These are phyloP conservation scores for Candida khao-thaluensis DNA, from an alignment of 805 yeast species.

Conservation along the genomic window DNA sequence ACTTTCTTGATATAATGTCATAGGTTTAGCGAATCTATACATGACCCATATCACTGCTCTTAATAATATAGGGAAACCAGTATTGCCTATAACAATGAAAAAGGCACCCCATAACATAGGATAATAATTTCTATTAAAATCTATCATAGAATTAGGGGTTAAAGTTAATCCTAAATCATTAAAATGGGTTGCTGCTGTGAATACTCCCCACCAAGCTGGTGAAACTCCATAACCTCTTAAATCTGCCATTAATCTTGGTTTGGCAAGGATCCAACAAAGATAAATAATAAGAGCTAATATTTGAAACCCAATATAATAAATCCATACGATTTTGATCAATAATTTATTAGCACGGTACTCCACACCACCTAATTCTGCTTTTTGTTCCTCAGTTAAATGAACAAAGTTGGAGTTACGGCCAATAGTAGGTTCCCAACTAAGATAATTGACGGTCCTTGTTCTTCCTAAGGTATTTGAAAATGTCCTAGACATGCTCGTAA, in stretches of 20 bases:
- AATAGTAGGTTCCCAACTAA: conserved; percentile 88
- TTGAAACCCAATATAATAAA: conserved; percentile 78
- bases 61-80: conserved; percentile 86
- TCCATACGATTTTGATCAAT: conserved; percentile 59
- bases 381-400: conserved; percentile 75
- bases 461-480: conserved; percentile 29
- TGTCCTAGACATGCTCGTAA: conserved; percentile 13
- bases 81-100: conserved; percentile 87
- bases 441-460: conserved; percentile 50
- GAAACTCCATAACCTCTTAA: conserved; percentile 59
- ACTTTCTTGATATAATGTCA: conserved; percentile 69
- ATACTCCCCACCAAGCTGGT: conserved; percentile 93
- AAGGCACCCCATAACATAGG: conserved; percentile 61
- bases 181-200: conserved; percentile 75
- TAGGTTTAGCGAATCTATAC: conserved; percentile 63
- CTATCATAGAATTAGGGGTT: conserved; percentile 75
- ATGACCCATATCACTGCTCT: conserved; percentile 81
- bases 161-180: conserved; percentile 84
- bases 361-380: conserved; percentile 95
- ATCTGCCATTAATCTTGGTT: conserved; percentile 39
- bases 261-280: conserved; percentile 59
- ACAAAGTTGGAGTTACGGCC: conserved; percentile 94
- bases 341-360: conserved; percentile 89
- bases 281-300: conserved; percentile 51
- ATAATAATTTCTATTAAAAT: conserved; percentile 64